Evolutionary conservation across 371 early-diverging fungal species (phyloP), one percentile per base, ranked within the genome.

Genomic region (Mucor sp.): DNA sequence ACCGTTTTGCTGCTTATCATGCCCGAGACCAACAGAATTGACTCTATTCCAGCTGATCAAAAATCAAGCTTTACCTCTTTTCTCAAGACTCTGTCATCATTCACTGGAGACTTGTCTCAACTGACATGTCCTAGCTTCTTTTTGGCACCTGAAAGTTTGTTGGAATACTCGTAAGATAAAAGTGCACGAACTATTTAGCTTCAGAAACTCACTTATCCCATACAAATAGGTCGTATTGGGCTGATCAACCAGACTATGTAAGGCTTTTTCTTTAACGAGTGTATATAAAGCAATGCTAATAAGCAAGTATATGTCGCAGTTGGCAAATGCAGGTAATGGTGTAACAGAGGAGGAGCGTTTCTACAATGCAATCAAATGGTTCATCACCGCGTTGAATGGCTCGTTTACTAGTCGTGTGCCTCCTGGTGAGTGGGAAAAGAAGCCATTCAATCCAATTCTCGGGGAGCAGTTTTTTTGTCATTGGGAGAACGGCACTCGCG

Each of bases 371-470:
- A 79, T 90, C 19, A 83, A 87, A 57, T 93, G 93, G 93, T 93
- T 90, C 67, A 86, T 93, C 62, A 91, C 91, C 19, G 87, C 91
- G 19, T 80, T 92, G 48, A 91, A 90, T 62, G 93, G 94, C 17
- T 86, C 87, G 23, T 91, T 87, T 71, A 81, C 86, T 44, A 82
- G 83, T 70, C 85, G 90, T 61, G 84, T 86, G 7, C 90, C 92
- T 25, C 83, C 88, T 70, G 81, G 85, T 28, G 86, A 86, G 70
- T 89, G 86, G 79, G 94, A 93, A 68, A 94, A 93, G 85, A 94
- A 94, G 69, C 94, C 94, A 4, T 94, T 88, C 69, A 94, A 94
- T 66, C 94, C 94, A 21, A 90, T 94, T 50, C 81, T 94, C 1
- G 94, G 94, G 58, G 94, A 94, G 67, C 91, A 91, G 70, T 93